These are phyloP conservation scores for Xylaria sp. DNA, from an alignment of 2,329 filamentous ascomycete species.

Conservation along the genomic window DNA sequence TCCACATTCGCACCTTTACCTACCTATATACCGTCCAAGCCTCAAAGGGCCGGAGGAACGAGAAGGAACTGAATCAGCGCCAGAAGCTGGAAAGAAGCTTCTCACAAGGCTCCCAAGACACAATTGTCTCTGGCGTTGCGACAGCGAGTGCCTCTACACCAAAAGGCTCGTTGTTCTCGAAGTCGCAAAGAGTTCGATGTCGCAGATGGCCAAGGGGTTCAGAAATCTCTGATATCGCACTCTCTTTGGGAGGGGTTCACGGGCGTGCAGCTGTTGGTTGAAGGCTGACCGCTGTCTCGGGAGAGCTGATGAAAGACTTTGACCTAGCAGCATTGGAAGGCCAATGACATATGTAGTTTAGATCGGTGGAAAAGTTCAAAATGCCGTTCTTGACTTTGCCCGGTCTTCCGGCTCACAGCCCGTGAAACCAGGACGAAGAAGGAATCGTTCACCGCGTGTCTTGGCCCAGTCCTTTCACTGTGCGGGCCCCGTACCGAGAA, in stretches of 20 bases:
- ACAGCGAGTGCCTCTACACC: conserved; percentile 28
- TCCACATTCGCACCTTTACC: conserved; percentile 27
- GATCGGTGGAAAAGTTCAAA: conserved; percentile 18
- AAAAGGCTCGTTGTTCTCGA: conserved; percentile 36
- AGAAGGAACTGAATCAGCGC: conserved; percentile 29
- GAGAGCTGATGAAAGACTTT: conserved; percentile 17
- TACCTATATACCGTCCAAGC: conserved; percentile 32
- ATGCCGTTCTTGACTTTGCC: conserved; percentile 21
- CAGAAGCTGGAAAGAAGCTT: conserved; percentile 36
- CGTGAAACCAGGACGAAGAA: conserved; percentile 17
- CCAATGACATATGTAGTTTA: no score
- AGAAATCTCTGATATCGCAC: conserved; percentile 14
- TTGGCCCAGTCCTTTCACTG: conserved; percentile 26
- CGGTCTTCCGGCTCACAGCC: conserved; percentile 30
- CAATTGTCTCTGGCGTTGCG: conserved; percentile 31
- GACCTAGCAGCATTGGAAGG: conserved; percentile 17
- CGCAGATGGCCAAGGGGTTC: conserved; percentile 25
- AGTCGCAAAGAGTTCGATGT: conserved; percentile 34
- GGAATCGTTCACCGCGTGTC: conserved; percentile 23
- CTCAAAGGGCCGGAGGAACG: conserved; percentile 23
- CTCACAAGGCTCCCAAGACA: conserved; percentile 26
- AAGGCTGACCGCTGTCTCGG: conserved; percentile 19
- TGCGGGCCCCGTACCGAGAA: conserved; percentile 22
- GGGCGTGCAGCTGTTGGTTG: background rate
- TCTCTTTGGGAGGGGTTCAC: background rate